Conservation (phyloP, 2,329 filamentous ascomycete genomes). For the Colletotrichum brevisporum region DNA sequence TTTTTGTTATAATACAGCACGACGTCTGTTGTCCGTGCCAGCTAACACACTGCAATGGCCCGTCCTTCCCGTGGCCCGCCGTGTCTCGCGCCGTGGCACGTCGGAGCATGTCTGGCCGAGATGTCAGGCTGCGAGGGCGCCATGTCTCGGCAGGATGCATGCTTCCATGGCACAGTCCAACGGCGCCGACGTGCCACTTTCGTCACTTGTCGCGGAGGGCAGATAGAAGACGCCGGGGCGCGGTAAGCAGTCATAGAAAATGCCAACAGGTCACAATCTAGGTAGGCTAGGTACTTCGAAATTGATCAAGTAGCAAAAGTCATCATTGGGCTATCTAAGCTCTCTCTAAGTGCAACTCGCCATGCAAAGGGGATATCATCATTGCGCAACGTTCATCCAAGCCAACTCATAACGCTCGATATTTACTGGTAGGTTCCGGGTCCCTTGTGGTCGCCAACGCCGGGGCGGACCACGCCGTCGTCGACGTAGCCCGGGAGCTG, state of each 20-base stretch:
- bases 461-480: conserved; percentile 36
- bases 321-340: conserved; percentile 13
- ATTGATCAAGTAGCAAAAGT: background rate
- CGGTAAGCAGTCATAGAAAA: too few relatives aligned
- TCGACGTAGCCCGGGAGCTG: conserved; percentile 40
- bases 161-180: conserved; percentile 5
- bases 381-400: conserved; percentile 4
- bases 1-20: background rate
- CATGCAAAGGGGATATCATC: conserved; percentile 29
- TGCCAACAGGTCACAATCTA: too few relatives aligned
- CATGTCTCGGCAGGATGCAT: conserved; percentile 24
- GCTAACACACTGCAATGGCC: background rate
- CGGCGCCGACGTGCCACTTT: background rate
- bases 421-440: conserved; percentile 34
- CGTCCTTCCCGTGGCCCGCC: background rate
- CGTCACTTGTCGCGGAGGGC: background rate
- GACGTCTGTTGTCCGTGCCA: background rate
- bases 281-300: background rate
- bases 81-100: conserved; percentile 1
- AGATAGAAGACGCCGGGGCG: background rate
- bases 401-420: background rate
- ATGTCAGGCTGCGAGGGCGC: conserved; percentile 2
- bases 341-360: conserved; percentile 2
- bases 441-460: conserved; percentile 39
- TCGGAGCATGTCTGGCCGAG: background rate